Percentiles rank a stretch among this genome's conserved stretches.
These are phyloP conservation scores for Fusarium sp. DNA, from an alignment of 2,329 filamentous ascomycete species.

Conservation along the genomic window DNA sequence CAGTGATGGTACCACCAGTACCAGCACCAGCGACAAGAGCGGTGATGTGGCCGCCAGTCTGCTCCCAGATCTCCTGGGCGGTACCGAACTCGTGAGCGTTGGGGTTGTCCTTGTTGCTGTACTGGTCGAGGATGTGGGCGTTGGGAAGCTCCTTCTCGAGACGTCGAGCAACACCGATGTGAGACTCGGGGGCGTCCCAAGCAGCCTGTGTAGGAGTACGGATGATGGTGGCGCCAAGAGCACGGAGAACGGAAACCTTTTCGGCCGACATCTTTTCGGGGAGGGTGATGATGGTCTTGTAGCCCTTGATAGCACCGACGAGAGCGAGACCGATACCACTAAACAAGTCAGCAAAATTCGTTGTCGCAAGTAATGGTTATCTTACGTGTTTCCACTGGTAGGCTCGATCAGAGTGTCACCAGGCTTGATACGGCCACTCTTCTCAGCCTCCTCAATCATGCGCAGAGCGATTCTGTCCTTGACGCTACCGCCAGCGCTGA, in stretches of 20 bases:
- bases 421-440: constrained; percentile 91
- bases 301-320: constrained; percentile 94
- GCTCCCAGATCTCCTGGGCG: constrained; percentile 94
- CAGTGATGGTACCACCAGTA: constrained; percentile 95
- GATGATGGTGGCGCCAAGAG: constrained; percentile 96
- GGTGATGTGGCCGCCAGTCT: constrained; percentile 84
- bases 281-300: constrained; percentile 98
- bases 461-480: constrained; percentile 96
- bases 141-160: constrained; percentile 97
- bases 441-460: constrained; percentile 97
- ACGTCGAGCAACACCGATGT: constrained; percentile 92
- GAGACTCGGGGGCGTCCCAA: constrained; percentile 93
- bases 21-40: constrained; percentile 92
- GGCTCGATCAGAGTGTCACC: constrained; percentile 98
- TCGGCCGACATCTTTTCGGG: constrained; percentile 99
- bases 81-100: constrained; percentile 94
- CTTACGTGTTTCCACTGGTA: constrained; percentile 91
- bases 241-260: constrained; percentile 94
- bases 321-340: constrained; percentile 92
- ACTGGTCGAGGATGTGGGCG: constrained; percentile 97
- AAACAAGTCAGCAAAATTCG: constrained; percentile 3
- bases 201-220: constrained; percentile 96
- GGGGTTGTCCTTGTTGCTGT: constrained; percentile 91
- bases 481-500: constrained; percentile 93
- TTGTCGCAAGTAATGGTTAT: neutral